phyloP scores from a whole-genome alignment of 495 filamentous ascomycete genomes.

The Trichoderma erinaceum region DNA sequence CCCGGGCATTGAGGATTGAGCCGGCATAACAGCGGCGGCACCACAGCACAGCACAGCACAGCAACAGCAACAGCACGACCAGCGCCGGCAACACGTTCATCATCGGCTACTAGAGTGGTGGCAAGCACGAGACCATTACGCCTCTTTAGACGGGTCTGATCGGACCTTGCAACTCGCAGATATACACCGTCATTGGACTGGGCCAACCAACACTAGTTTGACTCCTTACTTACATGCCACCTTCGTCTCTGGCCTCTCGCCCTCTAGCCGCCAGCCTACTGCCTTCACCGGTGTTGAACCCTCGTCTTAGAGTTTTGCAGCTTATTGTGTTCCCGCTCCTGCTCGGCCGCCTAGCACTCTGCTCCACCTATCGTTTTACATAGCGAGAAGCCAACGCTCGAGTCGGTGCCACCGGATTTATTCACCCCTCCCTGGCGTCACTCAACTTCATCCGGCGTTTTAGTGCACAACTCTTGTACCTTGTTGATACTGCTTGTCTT shows the following conservation, averaged over 20 bases:
- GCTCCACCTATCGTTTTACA: constrained; percentile 10
- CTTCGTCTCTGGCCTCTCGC: not conserved
- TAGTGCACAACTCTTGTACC: constrained; percentile 13
- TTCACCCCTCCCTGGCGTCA: constrained; percentile 13
- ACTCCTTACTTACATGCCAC: constrained; percentile 9
- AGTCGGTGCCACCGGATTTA: constrained; percentile 4
- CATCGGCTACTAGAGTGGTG: constrained; percentile 6
- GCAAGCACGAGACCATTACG: constrained; percentile 10
- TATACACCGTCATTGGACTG: not conserved
- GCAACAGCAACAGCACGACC: constrained; percentile 9
- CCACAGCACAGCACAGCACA: not conserved
- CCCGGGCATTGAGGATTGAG: not conserved
- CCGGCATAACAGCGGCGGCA: constrained; percentile 6
- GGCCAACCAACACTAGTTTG: not conserved
- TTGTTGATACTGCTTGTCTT: constrained; percentile 2
- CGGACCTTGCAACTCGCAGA: not conserved
- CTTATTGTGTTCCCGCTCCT: not conserved
- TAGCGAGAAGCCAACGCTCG: not conserved
- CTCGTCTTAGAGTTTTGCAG: not conserved
- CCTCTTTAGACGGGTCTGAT: not conserved
- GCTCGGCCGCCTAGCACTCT: not conserved
- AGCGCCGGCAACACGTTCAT: constrained; percentile 1
- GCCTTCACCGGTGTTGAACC: not conserved
- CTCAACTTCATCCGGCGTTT: constrained; percentile 6
- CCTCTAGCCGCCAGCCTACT: not conserved